Conservation (phyloP, 192 early-diverging fungal species). For the Entomortierella lignicola region DNA sequence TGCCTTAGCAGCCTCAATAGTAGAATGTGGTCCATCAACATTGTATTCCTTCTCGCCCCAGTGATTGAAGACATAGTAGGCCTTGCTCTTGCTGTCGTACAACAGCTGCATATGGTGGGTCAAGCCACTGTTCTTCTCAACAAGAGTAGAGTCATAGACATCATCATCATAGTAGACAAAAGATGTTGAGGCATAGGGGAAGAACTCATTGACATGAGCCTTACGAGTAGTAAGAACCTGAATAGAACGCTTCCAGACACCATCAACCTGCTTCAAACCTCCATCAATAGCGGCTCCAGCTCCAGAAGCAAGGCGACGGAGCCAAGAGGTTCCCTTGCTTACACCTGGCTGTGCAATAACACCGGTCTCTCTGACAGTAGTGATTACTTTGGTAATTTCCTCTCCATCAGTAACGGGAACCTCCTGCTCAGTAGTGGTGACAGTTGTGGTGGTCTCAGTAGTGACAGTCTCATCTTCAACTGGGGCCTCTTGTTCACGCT, state of each 20-base stretch:
- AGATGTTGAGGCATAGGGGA: constrained; percentile 17
- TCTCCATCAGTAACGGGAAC: not conserved
- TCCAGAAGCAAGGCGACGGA: constrained; percentile 20
- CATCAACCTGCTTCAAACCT: constrained; percentile 21
- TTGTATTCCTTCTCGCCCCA: constrained; percentile 39
- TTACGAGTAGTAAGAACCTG: constrained; percentile 36
- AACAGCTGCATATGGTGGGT: constrained; percentile 19
- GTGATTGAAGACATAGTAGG: constrained; percentile 20
- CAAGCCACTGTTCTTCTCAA: constrained; percentile 29
- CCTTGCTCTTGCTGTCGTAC: constrained; percentile 2
- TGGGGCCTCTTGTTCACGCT: too few species aligned
- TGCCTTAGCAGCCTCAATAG: constrained; percentile 26
- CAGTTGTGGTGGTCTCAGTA: constrained; percentile 7
- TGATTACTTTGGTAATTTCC: constrained; percentile 20
- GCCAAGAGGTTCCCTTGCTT: constrained; percentile 28
- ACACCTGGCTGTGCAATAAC: constrained; percentile 27
- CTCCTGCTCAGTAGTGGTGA: constrained; percentile 9
- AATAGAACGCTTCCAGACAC: constrained; percentile 33
- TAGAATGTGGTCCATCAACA: constrained; percentile 35
- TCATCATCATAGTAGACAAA: constrained; percentile 37
- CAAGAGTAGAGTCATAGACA: constrained; percentile 28
- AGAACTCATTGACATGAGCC: constrained; percentile 26
- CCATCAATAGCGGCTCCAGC: constrained; percentile 10
- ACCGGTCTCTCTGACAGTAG: constrained; percentile 21
- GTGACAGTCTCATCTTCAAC: not conserved